Evolutionary conservation across 192 early-diverging fungal species (phyloP).

Genomic region (Kickxella alabastrina): DNA sequence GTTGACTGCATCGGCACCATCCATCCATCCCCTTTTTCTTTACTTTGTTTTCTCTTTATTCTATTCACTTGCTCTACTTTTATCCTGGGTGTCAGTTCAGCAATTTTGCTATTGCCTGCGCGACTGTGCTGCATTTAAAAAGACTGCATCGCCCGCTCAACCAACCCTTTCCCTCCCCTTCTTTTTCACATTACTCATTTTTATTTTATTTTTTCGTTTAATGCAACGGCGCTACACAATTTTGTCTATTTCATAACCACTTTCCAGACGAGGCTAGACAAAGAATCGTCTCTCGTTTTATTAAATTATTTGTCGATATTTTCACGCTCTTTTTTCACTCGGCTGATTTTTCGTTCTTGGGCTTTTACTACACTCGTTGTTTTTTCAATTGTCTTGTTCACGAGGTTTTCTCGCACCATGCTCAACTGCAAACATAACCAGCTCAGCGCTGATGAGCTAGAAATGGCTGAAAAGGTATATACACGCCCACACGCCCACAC

Average conservation of each 20-base stretch:
- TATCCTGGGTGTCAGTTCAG: too few species aligned
- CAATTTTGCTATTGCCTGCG: too few species aligned
- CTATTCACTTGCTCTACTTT: neutral
- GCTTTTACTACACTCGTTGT: too few species aligned
- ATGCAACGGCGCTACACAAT: neutral
- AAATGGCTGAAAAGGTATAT: constrained; percentile 55
- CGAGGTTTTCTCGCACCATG: too few species aligned
- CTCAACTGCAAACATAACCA: constrained; percentile 38
- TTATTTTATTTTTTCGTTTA: too few species aligned
- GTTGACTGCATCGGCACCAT: too few species aligned
- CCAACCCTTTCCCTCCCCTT: neutral
- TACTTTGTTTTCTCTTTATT: neutral
- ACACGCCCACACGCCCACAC: neutral
- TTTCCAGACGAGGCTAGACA: neutral
- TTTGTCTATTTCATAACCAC: neutral
- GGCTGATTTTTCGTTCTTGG: too few species aligned
- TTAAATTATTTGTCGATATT: neutral
- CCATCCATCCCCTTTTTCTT: neutral
- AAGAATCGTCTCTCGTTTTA: neutral
- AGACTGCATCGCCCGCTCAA: neutral
- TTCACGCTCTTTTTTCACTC: neutral
- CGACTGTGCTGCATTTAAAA: neutral
- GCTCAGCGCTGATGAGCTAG: constrained; percentile 57
- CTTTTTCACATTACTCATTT: neutral
- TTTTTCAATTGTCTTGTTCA: neutral